Evolutionary conservation across 495 filamentous ascomycete genomes (phyloP).

Genomic region (Acidomyces sp.): DNA sequence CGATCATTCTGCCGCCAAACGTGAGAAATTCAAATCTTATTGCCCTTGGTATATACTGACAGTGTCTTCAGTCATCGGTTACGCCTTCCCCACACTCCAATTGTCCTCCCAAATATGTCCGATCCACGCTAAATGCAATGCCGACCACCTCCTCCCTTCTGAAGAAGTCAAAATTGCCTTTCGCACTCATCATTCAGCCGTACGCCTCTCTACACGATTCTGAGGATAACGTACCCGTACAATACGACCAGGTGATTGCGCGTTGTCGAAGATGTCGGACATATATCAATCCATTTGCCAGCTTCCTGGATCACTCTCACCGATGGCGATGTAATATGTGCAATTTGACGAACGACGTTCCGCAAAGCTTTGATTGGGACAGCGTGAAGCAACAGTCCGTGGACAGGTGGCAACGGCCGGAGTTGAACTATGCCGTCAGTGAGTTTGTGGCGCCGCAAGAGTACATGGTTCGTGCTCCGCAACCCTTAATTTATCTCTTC

Average conservation of each 20-base stretch:
- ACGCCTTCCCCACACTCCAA: slow-evolving; percentile 87
- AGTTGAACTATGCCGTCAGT: slow-evolving; percentile 86
- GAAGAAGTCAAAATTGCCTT: slow-evolving; percentile 92
- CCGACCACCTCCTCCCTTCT: slow-evolving; percentile 82
- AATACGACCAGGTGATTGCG: slow-evolving; percentile 93
- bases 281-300: slow-evolving; percentile 95
- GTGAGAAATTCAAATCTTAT: slow-evolving; percentile 40
- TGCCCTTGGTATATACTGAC: slow-evolving; percentile 21
- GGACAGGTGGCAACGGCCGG: slow-evolving; percentile 76
- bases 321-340: slow-evolving; percentile 99
- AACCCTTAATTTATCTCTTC: slow-evolving; percentile 96
- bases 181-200: slow-evolving; percentile 90
- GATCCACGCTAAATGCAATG: slow-evolving; percentile 84
- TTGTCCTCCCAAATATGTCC: slow-evolving; percentile 86
- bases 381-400: slow-evolving; percentile 73
- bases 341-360: slow-evolving; percentile 95
- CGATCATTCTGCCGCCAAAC: slow-evolving; percentile 80
- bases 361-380: slow-evolving; percentile 98
- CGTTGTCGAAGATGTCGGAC: slow-evolving; percentile 88
- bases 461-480: slow-evolving; percentile 97
- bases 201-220: slow-evolving; percentile 85
- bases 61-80: slow-evolving; percentile 56
- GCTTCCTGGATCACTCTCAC: slow-evolving; percentile 92
- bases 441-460: slow-evolving; percentile 97
- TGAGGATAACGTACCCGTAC: slow-evolving; percentile 80